Evolutionary conservation across 192 early-diverging fungal genomes (phyloP).

Genomic region (Coemansia sp.): DNA sequence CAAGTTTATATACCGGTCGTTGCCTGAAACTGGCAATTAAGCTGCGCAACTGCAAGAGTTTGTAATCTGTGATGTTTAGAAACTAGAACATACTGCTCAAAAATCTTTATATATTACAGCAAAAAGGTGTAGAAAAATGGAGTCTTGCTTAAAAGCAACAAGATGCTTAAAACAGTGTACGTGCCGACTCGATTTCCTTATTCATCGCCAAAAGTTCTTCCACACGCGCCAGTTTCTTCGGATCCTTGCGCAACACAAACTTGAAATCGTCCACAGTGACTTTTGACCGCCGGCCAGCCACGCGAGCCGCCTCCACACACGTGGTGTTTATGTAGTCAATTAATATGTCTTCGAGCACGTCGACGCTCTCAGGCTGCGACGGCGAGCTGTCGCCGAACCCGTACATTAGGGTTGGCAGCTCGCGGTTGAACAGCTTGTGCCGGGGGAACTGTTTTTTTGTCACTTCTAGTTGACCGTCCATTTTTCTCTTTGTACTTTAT

Average conservation of each 20-base stretch:
- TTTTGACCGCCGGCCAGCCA: conserved; percentile 25
- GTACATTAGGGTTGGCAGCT: conserved; percentile 49
- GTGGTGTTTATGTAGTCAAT: conserved; percentile 50
- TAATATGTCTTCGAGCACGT: conserved; percentile 52
- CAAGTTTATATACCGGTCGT: conserved; percentile 38
- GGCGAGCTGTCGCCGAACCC: conserved; percentile 38
- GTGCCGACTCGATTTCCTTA: conserved; percentile 50
- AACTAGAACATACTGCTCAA: too few species aligned
- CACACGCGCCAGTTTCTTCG: conserved; percentile 52
- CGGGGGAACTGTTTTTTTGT: conserved; percentile 50
- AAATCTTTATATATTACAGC: too few species aligned
- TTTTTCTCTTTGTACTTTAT: not conserved
- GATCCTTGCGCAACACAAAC: conserved; percentile 53
- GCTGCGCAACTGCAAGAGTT: not conserved
- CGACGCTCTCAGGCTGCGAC: conserved; percentile 39
- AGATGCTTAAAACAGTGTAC: conserved; percentile 21
- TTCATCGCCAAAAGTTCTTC: conserved; percentile 53
- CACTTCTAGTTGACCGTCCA: conserved; percentile 46
- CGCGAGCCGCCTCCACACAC: conserved; percentile 45
- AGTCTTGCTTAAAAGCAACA: not conserved
- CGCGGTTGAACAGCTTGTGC: conserved; percentile 44
- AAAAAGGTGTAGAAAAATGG: not conserved
- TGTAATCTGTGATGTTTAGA: too few species aligned
- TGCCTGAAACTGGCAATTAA: conserved; percentile 27
- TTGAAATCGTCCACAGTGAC: conserved; percentile 49